Base-by-base conservation (phyloP, 148 eudicot genomes). In the Silene uniflora region DNA sequence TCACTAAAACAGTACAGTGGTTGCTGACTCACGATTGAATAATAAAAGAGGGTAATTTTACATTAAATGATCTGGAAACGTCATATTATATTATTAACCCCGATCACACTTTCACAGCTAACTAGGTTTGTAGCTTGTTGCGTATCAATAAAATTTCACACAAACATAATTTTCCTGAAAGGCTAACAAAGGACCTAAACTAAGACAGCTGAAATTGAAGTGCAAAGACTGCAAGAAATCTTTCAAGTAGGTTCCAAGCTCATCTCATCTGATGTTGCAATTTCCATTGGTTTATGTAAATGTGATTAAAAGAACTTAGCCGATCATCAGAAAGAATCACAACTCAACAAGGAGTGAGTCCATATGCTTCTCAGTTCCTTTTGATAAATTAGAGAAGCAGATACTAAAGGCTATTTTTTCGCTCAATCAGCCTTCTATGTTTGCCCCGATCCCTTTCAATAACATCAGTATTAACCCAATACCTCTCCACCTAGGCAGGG, bases 401-500 rank as follows among this genome's bases (percentile, higher is more conserved):
- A 49, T 2, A 49, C 14, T 49, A 49, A 49, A 2, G 55, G 3
- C n/a, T 16, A 5, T 2, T 13, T 6, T 42, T 39, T 42, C 19
- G 25, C 64, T n/a, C 39, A 54, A 72, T 27, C 61, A 22, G 47
- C 54, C 52, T 73, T 73, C 55, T 42, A 39, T 6, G 13, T 10
- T 10, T 16, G 6, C 22, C 55, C 64, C 35, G 1, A 11, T 14
- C 67, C 65, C 35, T 13, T 24, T 39, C 55, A 60, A 63, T 27
- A 10, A 63, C 67, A 24, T 63, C 21, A n/a, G 25, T 61, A 21
- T 61, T 22, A 21, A 61, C 10, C 64, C 21, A 61, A 61, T 55
- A 23, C 64, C 64, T 61, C 67, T 27, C 67, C 39, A 24, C 67
- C 67, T 27, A 63, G 35, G 67, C 18, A 27, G 35, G 67, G 67